phyloP scores from a whole-genome alignment of 1,139 yeast species.

The Saccharomyces hybrid region DNA sequence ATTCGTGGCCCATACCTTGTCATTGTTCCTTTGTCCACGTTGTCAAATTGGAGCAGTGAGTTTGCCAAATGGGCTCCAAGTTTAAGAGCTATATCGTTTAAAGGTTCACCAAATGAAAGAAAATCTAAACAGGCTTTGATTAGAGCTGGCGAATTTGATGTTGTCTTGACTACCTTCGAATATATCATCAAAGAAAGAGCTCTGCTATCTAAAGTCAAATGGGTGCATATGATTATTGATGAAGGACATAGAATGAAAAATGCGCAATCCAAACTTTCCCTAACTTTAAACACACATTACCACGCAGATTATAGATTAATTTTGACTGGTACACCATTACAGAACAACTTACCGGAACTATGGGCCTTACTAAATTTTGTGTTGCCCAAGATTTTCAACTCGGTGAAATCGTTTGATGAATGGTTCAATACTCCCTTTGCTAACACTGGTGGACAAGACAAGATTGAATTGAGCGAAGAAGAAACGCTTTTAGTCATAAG shows the following conservation, averaged over 20 bases:
- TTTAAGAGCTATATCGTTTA: conserved; percentile 59
- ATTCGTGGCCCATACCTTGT: conserved; percentile 67
- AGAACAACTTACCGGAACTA: conserved; percentile 74
- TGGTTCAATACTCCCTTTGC: conserved; percentile 87
- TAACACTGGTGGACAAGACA: conserved; percentile 74
- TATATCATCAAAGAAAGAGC: conserved; percentile 71
- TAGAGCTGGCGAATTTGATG: conserved; percentile 62
- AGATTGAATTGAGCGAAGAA: conserved; percentile 78
- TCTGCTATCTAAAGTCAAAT: conserved; percentile 55
- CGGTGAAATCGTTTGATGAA: conserved; percentile 80
- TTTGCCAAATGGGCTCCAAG: conserved; percentile 85
- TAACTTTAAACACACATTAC: conserved; percentile 63
- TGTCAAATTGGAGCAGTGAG: conserved; percentile 80
- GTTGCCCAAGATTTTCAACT: conserved; percentile 71
- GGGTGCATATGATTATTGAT: conserved; percentile 85
- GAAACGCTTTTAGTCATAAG: conserved; percentile 88
- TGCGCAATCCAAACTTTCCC: conserved; percentile 64
- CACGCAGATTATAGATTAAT: conserved; percentile 71
- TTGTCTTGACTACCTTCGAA: conserved; percentile 71
- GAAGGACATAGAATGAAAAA: conserved; percentile 89
- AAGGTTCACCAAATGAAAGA: conserved; percentile 69
- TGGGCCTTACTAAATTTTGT: conserved; percentile 80
- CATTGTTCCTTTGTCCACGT: conserved; percentile 75
- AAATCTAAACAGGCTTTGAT: conserved; percentile 56
- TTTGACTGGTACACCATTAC: conserved; percentile 83